phyloP scores from a whole-genome alignment of 352 stramenopile genomes.

The Phytophthora rubi region DNA sequence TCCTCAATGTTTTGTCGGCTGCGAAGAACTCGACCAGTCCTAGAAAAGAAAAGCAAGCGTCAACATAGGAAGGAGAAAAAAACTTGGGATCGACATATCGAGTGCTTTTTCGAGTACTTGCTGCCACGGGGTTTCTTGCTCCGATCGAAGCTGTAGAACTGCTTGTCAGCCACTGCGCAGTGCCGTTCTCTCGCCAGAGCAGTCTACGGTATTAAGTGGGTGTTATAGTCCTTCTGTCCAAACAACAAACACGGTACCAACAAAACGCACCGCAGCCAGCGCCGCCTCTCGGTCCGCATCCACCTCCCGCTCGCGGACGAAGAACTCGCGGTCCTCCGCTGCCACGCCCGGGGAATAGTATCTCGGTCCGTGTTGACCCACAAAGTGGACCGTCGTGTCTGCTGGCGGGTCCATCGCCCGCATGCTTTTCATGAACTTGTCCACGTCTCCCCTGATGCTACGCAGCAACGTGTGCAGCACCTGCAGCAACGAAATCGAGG shows the following conservation, averaged over 20 bases:
- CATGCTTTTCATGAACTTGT: constrained; percentile 39
- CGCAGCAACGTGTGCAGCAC: constrained; percentile 60
- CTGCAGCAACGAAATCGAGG: constrained; percentile 41
- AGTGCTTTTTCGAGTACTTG: constrained; percentile 11
- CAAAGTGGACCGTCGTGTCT: constrained; percentile 26
- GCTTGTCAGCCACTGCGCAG: constrained; percentile 49
- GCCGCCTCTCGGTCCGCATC: constrained; percentile 31
- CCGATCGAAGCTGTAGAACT: constrained; percentile 61
- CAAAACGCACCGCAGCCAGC: constrained; percentile 37
- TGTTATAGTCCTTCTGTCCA: too few species aligned
- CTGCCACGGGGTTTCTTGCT: constrained; percentile 5
- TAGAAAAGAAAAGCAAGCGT: too few species aligned
- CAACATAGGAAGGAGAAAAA: too few species aligned
- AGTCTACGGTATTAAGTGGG: constrained; percentile 29
- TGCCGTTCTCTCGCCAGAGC: constrained; percentile 49
- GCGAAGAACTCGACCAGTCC: too few species aligned
- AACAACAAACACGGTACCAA: neutral
- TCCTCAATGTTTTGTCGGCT: constrained; percentile 12
- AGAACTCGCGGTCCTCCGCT: constrained; percentile 45
- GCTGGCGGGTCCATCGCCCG: constrained; percentile 35
- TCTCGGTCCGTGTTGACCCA: constrained; percentile 4
- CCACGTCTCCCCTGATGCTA: constrained; percentile 47
- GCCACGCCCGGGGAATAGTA: constrained; percentile 40
- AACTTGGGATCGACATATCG: neutral
- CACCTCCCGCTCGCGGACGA: constrained; percentile 33